Base-by-base conservation (phyloP, 768 basidiomycete species). In the Melanogaster broomeanus region DNA sequence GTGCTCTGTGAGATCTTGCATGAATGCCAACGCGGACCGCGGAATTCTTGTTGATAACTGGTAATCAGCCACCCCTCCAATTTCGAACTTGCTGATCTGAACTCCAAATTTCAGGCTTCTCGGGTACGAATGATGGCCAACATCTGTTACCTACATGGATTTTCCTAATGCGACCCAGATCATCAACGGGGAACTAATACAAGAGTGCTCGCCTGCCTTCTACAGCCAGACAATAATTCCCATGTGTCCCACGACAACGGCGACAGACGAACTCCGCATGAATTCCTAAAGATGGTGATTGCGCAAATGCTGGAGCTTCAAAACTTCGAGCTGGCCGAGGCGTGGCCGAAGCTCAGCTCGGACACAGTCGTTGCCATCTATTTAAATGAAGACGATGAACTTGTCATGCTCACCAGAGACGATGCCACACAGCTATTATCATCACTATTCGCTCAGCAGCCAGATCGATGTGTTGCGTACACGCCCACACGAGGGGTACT, bases 281-380 rank as follows among this genome's bases (percentile, higher is more conserved):
- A 58, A 13, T 48, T 70, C 52, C 53, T 79, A 18, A 15, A 57
- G 2, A 49, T 65, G 18, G 16, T 83, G 4, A 66, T 69, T 11
- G n/a, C 49, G 0, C 81, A 83, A 52, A 77, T 83, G 65, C 63
- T 83, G 9, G 80, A 83, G 41, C 64, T 80, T 49, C 61, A 68
- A 21, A 83, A 80, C 52, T 28, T 57, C 2, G 64, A 77, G 22
- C 45, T 83, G 5, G 77, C 70, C 3, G 33, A 48, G n/a, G 38
- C 57, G 2, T 83, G 81, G 82, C 61, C 83, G 4, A 31, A 43
- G 18, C 48, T 53, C 39, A 62, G 48, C 10, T n/a, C 46, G 1
- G 39, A 42, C 19, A 34, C 59, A 1, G 43, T 51, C 13, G 72
- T 70, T 0, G 69, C 71, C 10, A 61, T 71, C 10, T 72, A 70